Evolutionary conservation across 192 early-diverging fungal species (phyloP).

Genomic region (Coemansia sp.): DNA sequence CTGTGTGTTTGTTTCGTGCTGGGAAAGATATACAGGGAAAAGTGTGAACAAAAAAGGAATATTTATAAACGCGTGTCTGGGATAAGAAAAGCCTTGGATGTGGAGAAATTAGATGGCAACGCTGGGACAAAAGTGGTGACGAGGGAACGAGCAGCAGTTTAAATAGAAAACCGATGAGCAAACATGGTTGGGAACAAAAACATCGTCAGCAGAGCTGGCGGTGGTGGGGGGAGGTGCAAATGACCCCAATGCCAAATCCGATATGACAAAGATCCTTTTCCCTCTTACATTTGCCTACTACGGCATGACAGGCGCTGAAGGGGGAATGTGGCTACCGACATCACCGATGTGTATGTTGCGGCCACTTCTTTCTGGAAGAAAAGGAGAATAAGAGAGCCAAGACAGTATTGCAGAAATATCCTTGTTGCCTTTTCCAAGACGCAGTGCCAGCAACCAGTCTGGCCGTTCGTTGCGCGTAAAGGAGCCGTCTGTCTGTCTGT

Average conservation of each 20-base stretch:
- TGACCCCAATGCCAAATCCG: not conserved
- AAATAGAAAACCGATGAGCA: not conserved
- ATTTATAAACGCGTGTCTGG: conserved; percentile 4
- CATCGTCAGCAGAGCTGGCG: not conserved
- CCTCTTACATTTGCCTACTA: not conserved
- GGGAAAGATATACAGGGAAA: not conserved
- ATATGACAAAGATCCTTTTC: not conserved
- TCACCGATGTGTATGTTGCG: not conserved
- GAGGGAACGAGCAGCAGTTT: not conserved
- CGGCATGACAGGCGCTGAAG: too few species aligned
- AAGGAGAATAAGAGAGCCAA: not conserved
- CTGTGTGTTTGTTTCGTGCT: not conserved
- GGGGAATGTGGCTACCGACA: too few species aligned
- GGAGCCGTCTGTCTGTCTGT: not conserved
- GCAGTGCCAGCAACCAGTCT: not conserved
- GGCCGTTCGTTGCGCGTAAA: not conserved
- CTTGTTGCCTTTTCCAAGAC: conserved; percentile 3
- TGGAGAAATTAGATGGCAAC: too few species aligned
- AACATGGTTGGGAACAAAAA: too few species aligned
- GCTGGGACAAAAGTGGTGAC: too few species aligned
- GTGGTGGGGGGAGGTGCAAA: not conserved
- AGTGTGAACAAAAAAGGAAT: not conserved
- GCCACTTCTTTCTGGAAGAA: not conserved
- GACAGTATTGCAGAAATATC: not conserved
- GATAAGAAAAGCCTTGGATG: too few species aligned